Conservation (phyloP, 1,139 yeast genomes). For the Yamadazyma kanchanaburiensis region DNA sequence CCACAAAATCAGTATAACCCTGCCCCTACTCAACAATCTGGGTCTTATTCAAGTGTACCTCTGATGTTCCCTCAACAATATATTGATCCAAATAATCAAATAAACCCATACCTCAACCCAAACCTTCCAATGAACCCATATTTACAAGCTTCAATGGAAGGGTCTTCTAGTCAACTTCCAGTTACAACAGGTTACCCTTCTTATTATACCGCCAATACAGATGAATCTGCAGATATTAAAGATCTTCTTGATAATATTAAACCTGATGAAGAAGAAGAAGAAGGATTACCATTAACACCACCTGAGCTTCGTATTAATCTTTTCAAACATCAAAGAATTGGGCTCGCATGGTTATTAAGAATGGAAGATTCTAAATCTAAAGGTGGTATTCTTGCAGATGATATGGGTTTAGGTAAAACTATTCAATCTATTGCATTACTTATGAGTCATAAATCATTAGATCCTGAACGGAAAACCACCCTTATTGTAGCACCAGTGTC, state of each 20-base stretch:
- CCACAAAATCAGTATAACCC: too few relatives aligned
- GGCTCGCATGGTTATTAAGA: slow-evolving; percentile 75
- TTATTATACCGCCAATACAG: slow-evolving; percentile 3
- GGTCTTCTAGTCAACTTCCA: slow-evolving; percentile 2
- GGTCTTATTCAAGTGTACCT: too few relatives aligned
- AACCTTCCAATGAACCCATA: neutral
- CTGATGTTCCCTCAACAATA: too few relatives aligned
- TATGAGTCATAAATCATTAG: slow-evolving; percentile 48
- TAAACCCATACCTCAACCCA: too few relatives aligned
- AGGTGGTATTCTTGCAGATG: slow-evolving; percentile 90
- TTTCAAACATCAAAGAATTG: slow-evolving; percentile 82
- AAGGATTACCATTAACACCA: slow-evolving; percentile 61
- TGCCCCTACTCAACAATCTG: too few relatives aligned
- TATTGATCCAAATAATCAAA: too few relatives aligned
- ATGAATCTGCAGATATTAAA: slow-evolving; percentile 6
- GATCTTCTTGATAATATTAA: slow-evolving; percentile 60
- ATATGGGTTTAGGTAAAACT: slow-evolving; percentile 94
- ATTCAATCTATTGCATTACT: slow-evolving; percentile 76
- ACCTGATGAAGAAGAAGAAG: slow-evolving; percentile 51
- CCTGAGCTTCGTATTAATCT: slow-evolving; percentile 60
- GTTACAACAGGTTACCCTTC: slow-evolving; percentile 2
- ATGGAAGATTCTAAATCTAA: slow-evolving; percentile 56
- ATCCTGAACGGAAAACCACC: slow-evolving; percentile 47
- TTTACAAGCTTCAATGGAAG: neutral
- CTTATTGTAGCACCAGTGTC: slow-evolving; percentile 85